Evolutionary conservation across 768 basidiomycete species (phyloP).

Genomic region (Gloeophyllum trabeum): DNA sequence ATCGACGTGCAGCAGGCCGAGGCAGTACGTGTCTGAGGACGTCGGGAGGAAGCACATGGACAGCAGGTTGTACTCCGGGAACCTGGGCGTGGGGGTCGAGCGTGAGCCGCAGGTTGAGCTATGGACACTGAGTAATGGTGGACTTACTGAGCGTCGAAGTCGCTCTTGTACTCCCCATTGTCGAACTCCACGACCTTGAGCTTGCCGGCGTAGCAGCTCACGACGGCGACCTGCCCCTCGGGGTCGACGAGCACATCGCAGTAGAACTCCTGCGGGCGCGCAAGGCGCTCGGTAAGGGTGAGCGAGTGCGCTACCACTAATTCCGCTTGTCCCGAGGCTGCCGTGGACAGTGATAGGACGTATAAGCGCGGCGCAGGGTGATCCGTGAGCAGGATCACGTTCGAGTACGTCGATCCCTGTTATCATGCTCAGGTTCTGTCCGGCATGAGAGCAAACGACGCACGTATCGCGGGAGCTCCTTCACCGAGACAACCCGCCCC

Average conservation of each 20-base stretch:
- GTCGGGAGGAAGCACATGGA: conserved; percentile 51
- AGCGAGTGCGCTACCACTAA: conserved; percentile 33
- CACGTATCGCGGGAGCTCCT: conserved; percentile 43
- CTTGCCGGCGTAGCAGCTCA: conserved; percentile 59
- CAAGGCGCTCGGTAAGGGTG: conserved; percentile 41
- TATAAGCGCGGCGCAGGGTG: conserved; percentile 70
- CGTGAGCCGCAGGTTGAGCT: background rate
- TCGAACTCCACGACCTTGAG: conserved; percentile 52
- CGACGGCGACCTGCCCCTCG: conserved; percentile 46
- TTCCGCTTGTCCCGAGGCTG: conserved; percentile 15
- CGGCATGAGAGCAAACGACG: conserved; percentile 10
- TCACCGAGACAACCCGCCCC: conserved; percentile 53
- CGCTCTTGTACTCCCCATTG: conserved; percentile 38
- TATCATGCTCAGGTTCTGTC: background rate
- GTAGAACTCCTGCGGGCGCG: conserved; percentile 62
- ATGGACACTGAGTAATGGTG: conserved; percentile 1
- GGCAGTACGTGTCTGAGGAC: conserved; percentile 27
- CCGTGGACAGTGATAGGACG: conserved; percentile 40
- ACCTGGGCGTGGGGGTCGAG: conserved; percentile 20
- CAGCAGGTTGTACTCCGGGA: conserved; percentile 60
- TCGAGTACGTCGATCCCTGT: conserved; percentile 20
- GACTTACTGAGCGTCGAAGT: conserved; percentile 58
- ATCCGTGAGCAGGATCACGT: conserved; percentile 58
- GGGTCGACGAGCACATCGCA: conserved; percentile 60
- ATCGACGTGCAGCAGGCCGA: conserved; percentile 65